Evolutionary conservation across 2,329 filamentous ascomycete species (phyloP), one percentile per base, ranked within the genome.

Genomic region (Paecilomyces fulvus): DNA sequence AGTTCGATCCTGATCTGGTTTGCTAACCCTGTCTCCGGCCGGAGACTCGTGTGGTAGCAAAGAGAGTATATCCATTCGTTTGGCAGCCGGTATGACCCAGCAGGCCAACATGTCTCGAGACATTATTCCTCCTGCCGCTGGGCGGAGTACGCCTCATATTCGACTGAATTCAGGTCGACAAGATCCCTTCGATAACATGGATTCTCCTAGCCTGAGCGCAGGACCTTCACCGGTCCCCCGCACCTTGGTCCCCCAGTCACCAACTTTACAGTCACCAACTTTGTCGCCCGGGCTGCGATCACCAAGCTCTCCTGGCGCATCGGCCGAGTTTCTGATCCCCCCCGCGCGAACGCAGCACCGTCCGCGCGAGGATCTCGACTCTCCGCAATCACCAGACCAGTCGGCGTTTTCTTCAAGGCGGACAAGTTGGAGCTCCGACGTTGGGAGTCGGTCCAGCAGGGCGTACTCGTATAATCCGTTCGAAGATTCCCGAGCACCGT

Each of bases 381-480:
- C 71, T 2, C 65, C 66, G 30, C 69, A 73, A n/a, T 80, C 80
- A 30, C 78, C 79, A 1, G 74, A 75, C 30, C 70, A 71, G 3
- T 80, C 79, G 49, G 75, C 69, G 52, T 76, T 79, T 66, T 84
- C 82, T 11, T 87, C 83, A 50, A 76, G 83, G 61, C 75, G 84
- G 57, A 84, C 84, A 30, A 88, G 85, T 69, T 86, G 83, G 80
- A 83, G 81, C 62, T 86, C 84, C 17, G 82, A 85, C 59, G 73
- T 71, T 3, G 75, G 73, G 17, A 83, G 79, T 61, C 75, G 78
- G 60, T 79, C 82, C 63, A 81, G 79, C 59, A 74, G 79, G 64
- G 65, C 65, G 1, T 73, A 75, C 69, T 61, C 76, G 64, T 53
- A 79, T 70, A 59, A 83, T 77, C 83, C 82, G 0, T 86, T 84